These are phyloP conservation scores for Rhodotorula toruloides DNA, from an alignment of 768 basidiomycete species.

Conservation along the genomic window DNA sequence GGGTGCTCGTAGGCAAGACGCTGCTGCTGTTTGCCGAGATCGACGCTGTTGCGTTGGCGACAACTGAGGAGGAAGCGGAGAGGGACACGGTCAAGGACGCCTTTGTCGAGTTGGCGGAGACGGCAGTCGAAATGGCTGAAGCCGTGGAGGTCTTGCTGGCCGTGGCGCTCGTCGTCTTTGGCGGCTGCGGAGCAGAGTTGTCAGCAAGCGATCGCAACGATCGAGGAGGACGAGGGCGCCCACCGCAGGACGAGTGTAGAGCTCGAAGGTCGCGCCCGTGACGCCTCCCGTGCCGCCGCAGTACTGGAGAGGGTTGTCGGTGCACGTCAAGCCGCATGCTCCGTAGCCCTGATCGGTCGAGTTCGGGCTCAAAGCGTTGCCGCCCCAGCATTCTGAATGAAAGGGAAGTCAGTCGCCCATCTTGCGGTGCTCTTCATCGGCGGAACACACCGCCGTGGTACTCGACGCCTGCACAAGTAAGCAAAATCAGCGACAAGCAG, in stretches of 20 bases:
- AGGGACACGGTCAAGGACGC: not conserved
- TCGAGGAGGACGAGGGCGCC: not conserved
- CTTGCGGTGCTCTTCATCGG: no score
- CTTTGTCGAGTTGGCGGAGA: not conserved
- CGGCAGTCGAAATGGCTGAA: no score
- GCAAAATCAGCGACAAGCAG: no score
- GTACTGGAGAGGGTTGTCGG: constrained; percentile 22
- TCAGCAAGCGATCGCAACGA: not conserved
- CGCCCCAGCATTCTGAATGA: constrained; percentile 30
- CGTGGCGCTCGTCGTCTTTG: not conserved
- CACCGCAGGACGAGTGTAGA: not conserved
- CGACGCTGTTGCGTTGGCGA: no score
- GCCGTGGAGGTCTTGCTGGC: not conserved
- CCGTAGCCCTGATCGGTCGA: constrained; percentile 10
- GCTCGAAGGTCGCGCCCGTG: not conserved
- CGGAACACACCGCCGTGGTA: constrained; percentile 9
- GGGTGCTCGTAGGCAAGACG: no score
- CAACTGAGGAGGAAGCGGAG: not conserved
- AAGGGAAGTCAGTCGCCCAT: not conserved
- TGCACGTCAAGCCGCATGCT: constrained; percentile 19
- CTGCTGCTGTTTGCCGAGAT: no score
- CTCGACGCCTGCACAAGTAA: constrained; percentile 2
- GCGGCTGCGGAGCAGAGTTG: not conserved
- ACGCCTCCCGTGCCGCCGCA: constrained; percentile 28
- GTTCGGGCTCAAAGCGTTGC: constrained; percentile 12